A percentile compares a stretch with the other conserved stretches of the same genome.
Evolutionary conservation across 768 basidiomycete species (phyloP).

Genomic region (Scleroderma citrinum): DNA sequence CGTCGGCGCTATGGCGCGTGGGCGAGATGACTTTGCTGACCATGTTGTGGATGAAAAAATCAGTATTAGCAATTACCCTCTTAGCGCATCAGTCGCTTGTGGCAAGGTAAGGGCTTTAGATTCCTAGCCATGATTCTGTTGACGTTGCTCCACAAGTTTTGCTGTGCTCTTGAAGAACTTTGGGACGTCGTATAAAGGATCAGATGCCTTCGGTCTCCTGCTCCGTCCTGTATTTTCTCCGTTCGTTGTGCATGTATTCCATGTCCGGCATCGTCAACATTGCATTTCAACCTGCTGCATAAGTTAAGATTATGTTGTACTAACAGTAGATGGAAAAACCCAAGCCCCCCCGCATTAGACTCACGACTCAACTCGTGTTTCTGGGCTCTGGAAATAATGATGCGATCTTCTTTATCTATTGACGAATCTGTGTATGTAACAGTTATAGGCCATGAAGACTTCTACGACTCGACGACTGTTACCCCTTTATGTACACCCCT

Average conservation of each 20-base stretch:
- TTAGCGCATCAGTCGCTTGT: constrained; percentile 92
- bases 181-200: constrained; percentile 78
- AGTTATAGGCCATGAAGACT: no score
- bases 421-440: neutral
- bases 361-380: constrained; percentile 30
- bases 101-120: constrained; percentile 68
- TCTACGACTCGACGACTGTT: no score
- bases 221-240: neutral
- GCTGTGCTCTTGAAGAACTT: constrained; percentile 87
- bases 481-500: no score
- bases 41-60: constrained; percentile 94
- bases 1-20: constrained; percentile 97
- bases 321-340: constrained; percentile 20
- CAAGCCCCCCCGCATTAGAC: constrained; percentile 28
- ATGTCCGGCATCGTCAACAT: constrained; percentile 6
- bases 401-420: constrained; percentile 16
- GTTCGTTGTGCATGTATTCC: neutral
- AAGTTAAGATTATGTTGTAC: constrained; percentile 19
- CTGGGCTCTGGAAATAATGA: constrained; percentile 30
- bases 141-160: constrained; percentile 51
- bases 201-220: neutral
- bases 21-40: constrained; percentile 96
- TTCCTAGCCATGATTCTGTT: neutral
- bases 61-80: constrained; percentile 87
- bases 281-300: constrained; percentile 31